Base-by-base conservation (phyloP, 345 rosid species). In the Reutealis trisperma region DNA sequence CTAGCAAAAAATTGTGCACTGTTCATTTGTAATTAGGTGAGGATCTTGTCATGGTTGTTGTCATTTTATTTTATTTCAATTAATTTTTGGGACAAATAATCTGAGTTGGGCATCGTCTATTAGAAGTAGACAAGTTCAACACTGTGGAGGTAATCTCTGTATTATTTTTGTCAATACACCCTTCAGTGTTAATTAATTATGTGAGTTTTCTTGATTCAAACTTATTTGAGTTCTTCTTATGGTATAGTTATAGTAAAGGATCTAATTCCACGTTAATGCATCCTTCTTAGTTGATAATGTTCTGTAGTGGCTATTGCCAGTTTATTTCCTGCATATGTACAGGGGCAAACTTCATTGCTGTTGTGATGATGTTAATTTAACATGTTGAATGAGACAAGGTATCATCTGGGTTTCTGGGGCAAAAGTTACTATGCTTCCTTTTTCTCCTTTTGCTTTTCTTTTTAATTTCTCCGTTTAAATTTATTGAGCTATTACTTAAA, bases 321-420 rank as follows among this genome's bases (percentile, higher is more conserved):
- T 90, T 87, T 78, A 63, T 86, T 87, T 87, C 90, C 86, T 78
- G 81, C 84, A 85, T 84, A 67, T 81, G 76, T 87, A 86, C 95
- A 90, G 90, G 93, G 86, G 73, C 81, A 88, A 87, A 86, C 85
- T 72, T 83, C 87, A 78, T 80, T 88, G 86, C 87, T 80, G 87
- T 87, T 90, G 84, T 86, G 88, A 88, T 84, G 87, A 88, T 84
- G 86, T 83, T 81, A 70, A 63, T 83, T 80, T 83, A 79, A 82
- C 86, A 76, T 84, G 75, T 86, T 86, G 87, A 83, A 74, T 90
- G 86, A 87, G 86, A 71, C 89, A 84, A 88, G 92, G 95, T 90
- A 88, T 84, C 83, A 73, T 86, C 87, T 73, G 87, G 88, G 87
- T 78, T 83, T 82, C 15, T 42, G 61, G 89, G 89, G 96, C 82